These are phyloP conservation scores for Ophiostoma perfectum DNA, from an alignment of 2,329 filamentous ascomycete species.

Conservation along the genomic window DNA sequence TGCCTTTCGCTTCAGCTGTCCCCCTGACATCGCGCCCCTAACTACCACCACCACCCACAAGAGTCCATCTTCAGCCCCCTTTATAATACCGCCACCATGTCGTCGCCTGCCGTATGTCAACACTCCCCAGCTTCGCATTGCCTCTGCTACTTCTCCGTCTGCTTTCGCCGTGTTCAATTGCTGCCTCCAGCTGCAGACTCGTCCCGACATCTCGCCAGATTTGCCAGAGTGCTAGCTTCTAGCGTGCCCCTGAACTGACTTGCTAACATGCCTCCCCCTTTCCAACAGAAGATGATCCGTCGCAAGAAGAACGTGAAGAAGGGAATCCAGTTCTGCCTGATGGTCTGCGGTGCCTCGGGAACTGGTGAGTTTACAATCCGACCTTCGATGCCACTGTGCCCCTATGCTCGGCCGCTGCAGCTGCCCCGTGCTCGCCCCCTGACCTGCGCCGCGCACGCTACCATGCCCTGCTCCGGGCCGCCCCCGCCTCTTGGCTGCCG, in stretches of 20 bases:
- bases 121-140: constrained; percentile 16
- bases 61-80: constrained; percentile 15
- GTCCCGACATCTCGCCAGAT: constrained; percentile 3
- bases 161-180: background rate
- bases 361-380: constrained; percentile 62
- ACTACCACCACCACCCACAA: background rate
- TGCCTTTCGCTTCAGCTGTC: constrained; percentile 11
- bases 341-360: constrained; percentile 98
- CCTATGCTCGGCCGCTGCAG: too few relatives aligned
- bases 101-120: constrained; percentile 35
- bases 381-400: too few relatives aligned
- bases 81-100: constrained; percentile 28
- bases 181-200: background rate
- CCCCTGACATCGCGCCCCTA: constrained; percentile 12
- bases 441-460: background rate
- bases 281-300: constrained; percentile 79
- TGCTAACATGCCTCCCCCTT: constrained; percentile 28
- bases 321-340: constrained; percentile 99
- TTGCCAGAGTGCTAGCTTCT: background rate
- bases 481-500: background rate
- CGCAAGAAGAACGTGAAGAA: constrained; percentile 99
- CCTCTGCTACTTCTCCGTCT: background rate
- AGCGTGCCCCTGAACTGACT: constrained; percentile 5
- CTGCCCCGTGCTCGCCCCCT: too few relatives aligned
- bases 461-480: background rate